Base-by-base conservation (phyloP, 352 stramenopile species). In the Thraustotheca clavata region DNA sequence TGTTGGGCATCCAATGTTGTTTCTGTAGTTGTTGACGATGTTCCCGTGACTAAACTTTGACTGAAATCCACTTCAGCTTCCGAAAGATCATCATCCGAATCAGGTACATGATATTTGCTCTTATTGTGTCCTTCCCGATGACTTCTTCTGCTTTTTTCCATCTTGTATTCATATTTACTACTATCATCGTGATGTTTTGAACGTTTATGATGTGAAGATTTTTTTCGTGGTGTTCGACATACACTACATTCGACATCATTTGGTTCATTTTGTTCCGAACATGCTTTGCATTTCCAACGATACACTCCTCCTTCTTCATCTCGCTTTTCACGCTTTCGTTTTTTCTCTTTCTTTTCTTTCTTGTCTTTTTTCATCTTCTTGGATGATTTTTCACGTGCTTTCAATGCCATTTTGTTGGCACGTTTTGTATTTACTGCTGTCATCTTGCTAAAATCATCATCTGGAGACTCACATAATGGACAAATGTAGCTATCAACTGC, bases 401-500 rank as follows among this genome's bases (percentile, higher is more conserved):
- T 61, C 20, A 55, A 22, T 1, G 41, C 61, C 24, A 61, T 63
- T 29, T 73, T 73, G 67, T 94, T 94, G 66, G 86, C 86, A 18
- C 84, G 67, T 29, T 69, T 68, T 49, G 86, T 94, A 70, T 94
- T 94, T 6, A 82, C 76, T 39, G 83, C 79, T 49, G 75, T 87
- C 54, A 83, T 70, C 41, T 70, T 62, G 18, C 65, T 71, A 49
- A 79, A 91, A 62, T 94, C 81, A 66, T 94, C 86, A 49, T 60
- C 67, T 0, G 83, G 71, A 6, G 54, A 63, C 71, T 95, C 86
- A 50, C 86, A 95, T 6, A 95, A 71, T 46, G 86, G 86, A 39
- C 86, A 95, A 40, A 95, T 79, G 71, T 93, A 95, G 59, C 74
- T 79, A 66, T 90, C 79, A 46, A 95, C 76, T 34, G 78, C 79